Evolutionary conservation across 306 rosid species (phyloP), one percentile per base, ranked within the genome.

Genomic region (Delonix regia): DNA sequence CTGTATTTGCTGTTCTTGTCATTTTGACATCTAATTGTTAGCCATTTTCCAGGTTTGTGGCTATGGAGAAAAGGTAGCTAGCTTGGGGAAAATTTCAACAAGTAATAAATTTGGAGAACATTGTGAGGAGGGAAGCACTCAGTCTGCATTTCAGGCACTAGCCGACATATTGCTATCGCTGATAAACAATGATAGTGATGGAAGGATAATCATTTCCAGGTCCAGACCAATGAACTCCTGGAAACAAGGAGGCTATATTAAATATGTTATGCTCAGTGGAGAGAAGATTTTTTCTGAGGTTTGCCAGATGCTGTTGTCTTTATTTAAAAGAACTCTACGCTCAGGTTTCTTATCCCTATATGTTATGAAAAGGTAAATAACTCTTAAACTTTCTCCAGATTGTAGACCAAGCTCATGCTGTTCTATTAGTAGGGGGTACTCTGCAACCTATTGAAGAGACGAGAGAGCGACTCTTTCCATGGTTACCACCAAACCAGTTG

Each of bases 221-320:
- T 78, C 85, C 53, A 78, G 80, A 73, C 24, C 88, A 79, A 72
- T 78, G 38, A 57, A 79, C 86, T 55, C 85, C 19, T 70, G 81
- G 71, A 83, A 87, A 77, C 84, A 76, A 53, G 92, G 87, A 75
- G 92, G 93, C 49, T 95, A 86, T 83, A 79, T 95, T 57, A 92
- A 95, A 83, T 92, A 89, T 81, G 94, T 95, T 60, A 95, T 89
- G 99, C 95, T 95, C 79, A 83, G 92, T 18, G 99, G 96, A 59
- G 97, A 92, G 85, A 89, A 87, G 85, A 89, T 94, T 80, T 94
- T 94, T 83, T 90, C 93, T 2, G 97, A 95, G 99, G 99, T 92
- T 85, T 51, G 88, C 69, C 63, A 27, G 69, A 78, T 64, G 18
- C 63, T 66, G 33, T 68, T 90, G 63, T 22, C 55, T 74, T 71